Evolutionary conservation across 257 asterid species (phyloP), one percentile per base, ranked within the genome.

Genomic region (Salvia rosmarinus): DNA sequence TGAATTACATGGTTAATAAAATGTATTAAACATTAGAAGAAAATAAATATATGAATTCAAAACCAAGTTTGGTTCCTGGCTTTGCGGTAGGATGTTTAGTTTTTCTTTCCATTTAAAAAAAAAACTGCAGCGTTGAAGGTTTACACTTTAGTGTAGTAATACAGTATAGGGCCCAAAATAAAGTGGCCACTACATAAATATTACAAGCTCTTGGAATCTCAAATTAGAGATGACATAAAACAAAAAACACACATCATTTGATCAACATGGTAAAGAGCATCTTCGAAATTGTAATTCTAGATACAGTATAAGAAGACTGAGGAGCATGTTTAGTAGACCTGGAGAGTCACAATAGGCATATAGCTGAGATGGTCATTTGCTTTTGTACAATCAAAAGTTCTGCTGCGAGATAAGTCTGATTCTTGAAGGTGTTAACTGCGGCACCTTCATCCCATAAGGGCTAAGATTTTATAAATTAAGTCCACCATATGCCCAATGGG

Each of bases 341-440:
- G 86, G 64, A 90, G 88, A 47, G 95, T 67, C 49, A 90, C 91
- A 73, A 86, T 79, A 25, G 95, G 95, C 28, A 75, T 80, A 83
- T 90, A 90, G 83, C 96, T 92, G 56, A 90, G 79, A 56, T 30
- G 80, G 65, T 88, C 88, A 78, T 85, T 83, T 76, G 96, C 96
- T 84, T 85, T 90, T 11, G 84, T 83, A 81, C 86, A 84, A 78
- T 78, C 49, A 75, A 88, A 90, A 39, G 92, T 88, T 77, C 95
- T 81, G 86, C 81, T 85, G 79, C 87, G 69, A 70, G 96, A 84
- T 57, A 88, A 90, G 88, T 79, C 96, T 86, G 78, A 90, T 85
- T 85, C 96, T 80, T 71, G 96, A 88, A 60, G 96, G 95, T 50
- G 96, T 90, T 67, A 90, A 85, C 87, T 90, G 96, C 0, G 95